phyloP scores from a whole-genome alignment of 129 eudicot species.

The Gnaphalium uliginosum region DNA sequence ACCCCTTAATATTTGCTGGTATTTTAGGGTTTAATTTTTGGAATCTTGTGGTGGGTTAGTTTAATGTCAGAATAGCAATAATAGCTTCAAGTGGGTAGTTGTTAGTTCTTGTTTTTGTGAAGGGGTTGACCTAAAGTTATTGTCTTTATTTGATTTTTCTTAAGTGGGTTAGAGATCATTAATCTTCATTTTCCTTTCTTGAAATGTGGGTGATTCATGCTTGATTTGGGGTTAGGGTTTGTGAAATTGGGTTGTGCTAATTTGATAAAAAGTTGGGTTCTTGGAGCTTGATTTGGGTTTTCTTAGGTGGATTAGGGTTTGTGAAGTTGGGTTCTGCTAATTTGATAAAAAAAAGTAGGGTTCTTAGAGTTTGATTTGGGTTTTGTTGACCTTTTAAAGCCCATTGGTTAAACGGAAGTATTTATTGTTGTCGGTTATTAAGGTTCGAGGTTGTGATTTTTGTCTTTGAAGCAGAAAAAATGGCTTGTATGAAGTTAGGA shows the following conservation, averaged over 20 bases:
- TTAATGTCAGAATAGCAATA: constrained; percentile 43
- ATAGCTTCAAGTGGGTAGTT: constrained; percentile 42
- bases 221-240: constrained; percentile 29
- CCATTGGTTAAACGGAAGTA: constrained; percentile 21
- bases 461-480: constrained; percentile 25
- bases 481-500: constrained; percentile 99
- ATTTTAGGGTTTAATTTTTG: constrained; percentile 52
- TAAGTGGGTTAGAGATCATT: constrained; percentile 40
- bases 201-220: constrained; percentile 34
- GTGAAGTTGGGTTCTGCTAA: constrained; percentile 24
- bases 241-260: constrained; percentile 26
- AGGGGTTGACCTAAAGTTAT: constrained; percentile 82
- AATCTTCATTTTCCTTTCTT: constrained; percentile 23
- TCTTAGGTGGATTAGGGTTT: constrained; percentile 11
- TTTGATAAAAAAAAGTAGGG: constrained; percentile 32
- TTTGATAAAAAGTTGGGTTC: constrained; percentile 26
- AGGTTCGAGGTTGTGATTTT: constrained; percentile 15
- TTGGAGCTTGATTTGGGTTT: constrained; percentile 23
- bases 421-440: constrained; percentile 3
- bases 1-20: constrained; percentile 24
- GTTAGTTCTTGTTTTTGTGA: constrained; percentile 29
- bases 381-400: constrained; percentile 22
- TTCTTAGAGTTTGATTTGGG: constrained; percentile 36
- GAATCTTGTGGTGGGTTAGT: constrained; percentile 60
- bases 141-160: constrained; percentile 47